Evolutionary conservation across 495 filamentous ascomycete genomes (phyloP).

Genomic region (Aspergillus saccharolyticus): DNA sequence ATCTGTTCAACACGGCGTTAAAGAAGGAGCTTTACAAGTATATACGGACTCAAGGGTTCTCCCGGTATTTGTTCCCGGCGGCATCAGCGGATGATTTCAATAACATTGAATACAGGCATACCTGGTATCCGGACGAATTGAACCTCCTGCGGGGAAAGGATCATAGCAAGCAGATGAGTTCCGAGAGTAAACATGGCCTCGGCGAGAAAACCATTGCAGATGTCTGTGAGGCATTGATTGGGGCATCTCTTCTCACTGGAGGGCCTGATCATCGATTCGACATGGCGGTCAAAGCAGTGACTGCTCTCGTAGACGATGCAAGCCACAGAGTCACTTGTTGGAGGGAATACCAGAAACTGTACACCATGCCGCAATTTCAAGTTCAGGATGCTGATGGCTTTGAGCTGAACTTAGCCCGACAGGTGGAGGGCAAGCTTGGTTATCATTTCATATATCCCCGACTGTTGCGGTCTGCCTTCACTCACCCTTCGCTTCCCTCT

Average conservation of each 20-base stretch:
- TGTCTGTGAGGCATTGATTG: constrained; percentile 93
- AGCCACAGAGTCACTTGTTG: constrained; percentile 66
- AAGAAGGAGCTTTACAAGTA: constrained; percentile 64
- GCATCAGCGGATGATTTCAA: not conserved
- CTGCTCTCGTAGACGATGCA: constrained; percentile 59
- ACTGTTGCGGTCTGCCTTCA: constrained; percentile 78
- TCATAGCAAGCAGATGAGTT: constrained; percentile 46
- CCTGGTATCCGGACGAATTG: constrained; percentile 81
- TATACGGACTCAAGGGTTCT: constrained; percentile 78
- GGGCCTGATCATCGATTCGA: constrained; percentile 59
- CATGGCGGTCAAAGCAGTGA: constrained; percentile 79
- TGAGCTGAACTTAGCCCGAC: constrained; percentile 59
- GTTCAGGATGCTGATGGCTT: constrained; percentile 38
- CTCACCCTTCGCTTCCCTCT: constrained; percentile 75
- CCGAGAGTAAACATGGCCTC: constrained; percentile 57
- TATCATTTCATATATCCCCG: constrained; percentile 80
- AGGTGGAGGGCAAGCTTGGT: constrained; percentile 60
- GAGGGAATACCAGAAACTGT: constrained; percentile 66
- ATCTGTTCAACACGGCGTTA: constrained; percentile 71
- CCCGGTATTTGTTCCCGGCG: constrained; percentile 39
- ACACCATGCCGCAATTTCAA: constrained; percentile 71
- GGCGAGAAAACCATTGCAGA: constrained; percentile 94
- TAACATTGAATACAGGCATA: constrained; percentile 24
- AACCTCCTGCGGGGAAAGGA: constrained; percentile 58
- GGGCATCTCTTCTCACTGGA: constrained; percentile 71